phyloP scores from a whole-genome alignment of 495 filamentous ascomycete species.

The Alectoria sarmentosa region DNA sequence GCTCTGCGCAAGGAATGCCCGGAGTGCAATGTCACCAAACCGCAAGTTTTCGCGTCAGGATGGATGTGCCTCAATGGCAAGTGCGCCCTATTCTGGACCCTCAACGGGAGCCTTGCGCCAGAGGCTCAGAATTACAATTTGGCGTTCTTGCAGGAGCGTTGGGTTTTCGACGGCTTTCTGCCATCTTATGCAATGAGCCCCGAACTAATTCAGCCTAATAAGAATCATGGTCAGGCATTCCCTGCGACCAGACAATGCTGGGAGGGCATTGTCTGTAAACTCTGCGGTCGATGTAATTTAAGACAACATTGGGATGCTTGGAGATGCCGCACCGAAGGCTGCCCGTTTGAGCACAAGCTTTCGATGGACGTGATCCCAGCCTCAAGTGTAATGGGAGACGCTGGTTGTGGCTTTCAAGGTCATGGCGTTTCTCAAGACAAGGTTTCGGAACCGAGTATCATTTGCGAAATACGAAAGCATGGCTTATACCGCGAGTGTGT shows the following conservation, averaged over 20 bases:
- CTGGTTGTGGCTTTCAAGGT: constrained; percentile 25
- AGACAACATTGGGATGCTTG: constrained; percentile 57
- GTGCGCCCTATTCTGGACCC: constrained; percentile 54
- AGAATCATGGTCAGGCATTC: constrained; percentile 29
- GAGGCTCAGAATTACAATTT: constrained; percentile 45
- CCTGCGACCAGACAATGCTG: constrained; percentile 36
- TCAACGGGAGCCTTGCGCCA: constrained; percentile 26
- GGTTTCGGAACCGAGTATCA: not conserved
- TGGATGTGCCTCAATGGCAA: constrained; percentile 62
- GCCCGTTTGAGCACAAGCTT: constrained; percentile 38
- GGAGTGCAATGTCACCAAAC: constrained; percentile 34
- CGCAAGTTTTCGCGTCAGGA: constrained; percentile 46
- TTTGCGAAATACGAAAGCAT: not conserved
- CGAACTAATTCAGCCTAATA: constrained; percentile 33
- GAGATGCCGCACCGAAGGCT: constrained; percentile 50
- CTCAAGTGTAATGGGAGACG: constrained; percentile 31
- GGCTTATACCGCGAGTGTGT: constrained; percentile 6
- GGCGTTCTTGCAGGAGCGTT: constrained; percentile 48
- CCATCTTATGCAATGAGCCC: constrained; percentile 35
- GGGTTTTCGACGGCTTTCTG: constrained; percentile 32
- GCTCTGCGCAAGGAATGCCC: constrained; percentile 33
- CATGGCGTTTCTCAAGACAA: constrained; percentile 20
- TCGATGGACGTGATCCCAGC: constrained; percentile 35
- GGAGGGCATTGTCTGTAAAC: constrained; percentile 66
- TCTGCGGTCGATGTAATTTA: constrained; percentile 58